Conservation (phyloP, 2,329 filamentous ascomycete species). For the Emmonsiellopsis sp. region DNA sequence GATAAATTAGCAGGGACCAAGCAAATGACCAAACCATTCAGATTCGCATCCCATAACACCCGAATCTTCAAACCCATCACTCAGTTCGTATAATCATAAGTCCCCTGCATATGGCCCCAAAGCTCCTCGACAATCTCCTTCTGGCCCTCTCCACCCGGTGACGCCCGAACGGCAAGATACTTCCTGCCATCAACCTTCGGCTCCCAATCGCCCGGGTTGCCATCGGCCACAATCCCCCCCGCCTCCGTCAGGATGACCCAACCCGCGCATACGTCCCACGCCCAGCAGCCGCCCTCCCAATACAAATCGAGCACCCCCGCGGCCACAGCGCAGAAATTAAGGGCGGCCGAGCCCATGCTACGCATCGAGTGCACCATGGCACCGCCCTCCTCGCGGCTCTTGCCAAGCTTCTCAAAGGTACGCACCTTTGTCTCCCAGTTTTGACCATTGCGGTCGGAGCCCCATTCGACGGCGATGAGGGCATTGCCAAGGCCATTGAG, state of each 20-base stretch:
- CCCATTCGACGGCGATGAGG: constrained; percentile 54
- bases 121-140: constrained; percentile 34
- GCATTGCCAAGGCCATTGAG: constrained; percentile 42
- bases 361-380: constrained; percentile 55
- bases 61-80: not conserved
- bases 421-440: constrained; percentile 50
- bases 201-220: constrained; percentile 50
- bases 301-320: constrained; percentile 51
- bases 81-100: constrained; percentile 23
- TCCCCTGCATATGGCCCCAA: constrained; percentile 31
- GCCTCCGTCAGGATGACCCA: constrained; percentile 55
- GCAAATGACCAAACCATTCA: too few relatives aligned
- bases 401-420: constrained; percentile 43
- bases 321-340: constrained; percentile 54
- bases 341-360: constrained; percentile 49
- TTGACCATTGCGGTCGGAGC: constrained; percentile 46
- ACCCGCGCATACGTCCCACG: constrained; percentile 57
- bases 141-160: constrained; percentile 25
- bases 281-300: constrained; percentile 59
- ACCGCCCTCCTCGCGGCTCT: constrained; percentile 45
- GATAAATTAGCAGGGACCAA: too few relatives aligned
- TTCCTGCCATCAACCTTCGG: constrained; percentile 47
- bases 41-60: not conserved
- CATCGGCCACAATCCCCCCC: constrained; percentile 51
- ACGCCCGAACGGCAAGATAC: constrained; percentile 38